Evolutionary conservation across 2,329 filamentous ascomycete genomes (phyloP).

Genomic region (Talaromyces islandicus): DNA sequence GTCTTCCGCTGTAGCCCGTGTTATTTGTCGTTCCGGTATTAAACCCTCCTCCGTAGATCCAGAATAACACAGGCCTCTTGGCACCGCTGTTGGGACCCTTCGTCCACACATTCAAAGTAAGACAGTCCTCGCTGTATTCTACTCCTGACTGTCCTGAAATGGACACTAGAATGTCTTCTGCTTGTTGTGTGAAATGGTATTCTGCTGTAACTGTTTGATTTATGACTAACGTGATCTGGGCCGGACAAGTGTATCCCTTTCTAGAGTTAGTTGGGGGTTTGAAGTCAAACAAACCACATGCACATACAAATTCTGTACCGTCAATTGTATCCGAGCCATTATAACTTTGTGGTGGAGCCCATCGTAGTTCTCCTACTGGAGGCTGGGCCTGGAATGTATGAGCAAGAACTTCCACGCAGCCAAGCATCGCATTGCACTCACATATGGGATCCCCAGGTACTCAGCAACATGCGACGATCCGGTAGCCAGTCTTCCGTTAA

Average conservation of each 20-base stretch:
- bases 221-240: background rate
- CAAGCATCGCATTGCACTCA: background rate
- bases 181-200: slow-evolving; percentile 2
- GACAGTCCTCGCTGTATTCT: slow-evolving; percentile 7
- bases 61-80: slow-evolving; percentile 62
- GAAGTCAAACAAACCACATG: background rate
- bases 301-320: slow-evolving; percentile 1
- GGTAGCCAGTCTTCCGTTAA: background rate
- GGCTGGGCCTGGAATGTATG: background rate
- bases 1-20: slow-evolving; percentile 1
- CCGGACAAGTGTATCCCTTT: slow-evolving; percentile 7
- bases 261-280: background rate
- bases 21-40: slow-evolving; percentile 11
- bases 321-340: background rate
- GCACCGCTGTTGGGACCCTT: slow-evolving; percentile 22
- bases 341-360: slow-evolving; percentile 1
- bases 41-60: slow-evolving; percentile 62
- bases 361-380: slow-evolving; percentile 3
- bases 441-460: slow-evolving; percentile 6
- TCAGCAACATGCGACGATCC: background rate
- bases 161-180: background rate
- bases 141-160: background rate
- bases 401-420: background rate
- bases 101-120: slow-evolving; percentile 2
- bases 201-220: background rate